A percentile compares a stretch with the other conserved stretches of the same genome.
Conservation (phyloP, 2,329 filamentous ascomycete species). For the Cercospora beticola region DNA sequence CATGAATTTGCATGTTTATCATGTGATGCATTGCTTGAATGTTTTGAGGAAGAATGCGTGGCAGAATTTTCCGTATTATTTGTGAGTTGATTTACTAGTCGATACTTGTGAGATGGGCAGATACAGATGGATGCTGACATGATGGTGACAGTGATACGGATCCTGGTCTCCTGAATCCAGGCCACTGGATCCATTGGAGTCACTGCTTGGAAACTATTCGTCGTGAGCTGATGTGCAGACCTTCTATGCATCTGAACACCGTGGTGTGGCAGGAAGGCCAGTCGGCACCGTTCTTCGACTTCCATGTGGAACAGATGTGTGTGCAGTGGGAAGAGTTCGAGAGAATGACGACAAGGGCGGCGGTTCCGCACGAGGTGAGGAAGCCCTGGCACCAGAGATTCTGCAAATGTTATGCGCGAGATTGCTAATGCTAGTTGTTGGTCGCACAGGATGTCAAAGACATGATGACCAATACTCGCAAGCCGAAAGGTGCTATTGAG, state of each 20-base stretch:
- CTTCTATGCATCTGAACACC: not conserved
- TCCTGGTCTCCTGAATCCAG: not conserved
- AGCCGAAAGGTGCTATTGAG: not conserved
- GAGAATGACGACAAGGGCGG: not conserved
- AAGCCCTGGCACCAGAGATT: no score
- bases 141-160: not conserved
- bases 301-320: not conserved
- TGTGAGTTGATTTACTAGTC: not conserved
- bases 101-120: no score
- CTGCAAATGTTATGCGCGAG: not conserved
- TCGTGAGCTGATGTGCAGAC: slow-evolving; percentile 6
- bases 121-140: no score
- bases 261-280: not conserved
- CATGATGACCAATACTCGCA: not conserved
- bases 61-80: not conserved
- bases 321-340: not conserved
- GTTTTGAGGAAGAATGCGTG: not conserved
- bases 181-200: not conserved
- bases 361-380: not conserved
- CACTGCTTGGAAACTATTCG: slow-evolving; percentile 14
- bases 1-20: not conserved
- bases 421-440: not conserved
- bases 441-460: not conserved
- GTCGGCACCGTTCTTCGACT: not conserved
- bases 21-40: not conserved